phyloP scores from a whole-genome alignment of 305 asterid genomes.

The Fraxinus velutina region DNA sequence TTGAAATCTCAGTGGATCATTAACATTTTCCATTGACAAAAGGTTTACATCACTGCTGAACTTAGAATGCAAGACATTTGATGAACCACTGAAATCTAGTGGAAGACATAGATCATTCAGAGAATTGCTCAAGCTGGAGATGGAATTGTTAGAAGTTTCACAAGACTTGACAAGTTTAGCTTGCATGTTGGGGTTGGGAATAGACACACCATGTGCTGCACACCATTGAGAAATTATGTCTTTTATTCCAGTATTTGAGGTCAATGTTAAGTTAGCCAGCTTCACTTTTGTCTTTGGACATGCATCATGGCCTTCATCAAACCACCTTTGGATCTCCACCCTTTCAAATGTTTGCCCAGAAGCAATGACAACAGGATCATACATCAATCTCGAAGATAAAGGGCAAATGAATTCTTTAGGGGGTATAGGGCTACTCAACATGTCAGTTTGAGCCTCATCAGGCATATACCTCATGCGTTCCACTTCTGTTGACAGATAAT shows the following conservation, averaged over 20 bases:
- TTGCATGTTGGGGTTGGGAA: conserved; percentile 37
- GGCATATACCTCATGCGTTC: conserved; percentile 25
- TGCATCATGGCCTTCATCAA: conserved; percentile 44
- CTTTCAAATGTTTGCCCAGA: conserved; percentile 58
- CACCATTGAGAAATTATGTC: conserved; percentile 43
- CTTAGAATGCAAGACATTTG: conserved; percentile 27
- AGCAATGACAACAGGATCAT: conserved; percentile 52
- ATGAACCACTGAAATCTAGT: conserved; percentile 50
- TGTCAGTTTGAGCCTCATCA: conserved; percentile 30
- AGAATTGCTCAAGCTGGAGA: conserved; percentile 66
- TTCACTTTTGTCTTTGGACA: conserved; percentile 44
- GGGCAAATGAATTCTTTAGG: conserved; percentile 50
- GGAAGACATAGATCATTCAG: conserved; percentile 59
- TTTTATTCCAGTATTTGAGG: conserved; percentile 42
- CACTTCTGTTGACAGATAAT: conserved; percentile 25
- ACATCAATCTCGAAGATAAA: conserved; percentile 43
- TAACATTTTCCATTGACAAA: not conserved
- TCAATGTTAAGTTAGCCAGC: conserved; percentile 33
- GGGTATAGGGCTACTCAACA: conserved; percentile 19
- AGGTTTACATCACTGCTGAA: not conserved
- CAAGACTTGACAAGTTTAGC: conserved; percentile 25
- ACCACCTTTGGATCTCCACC: conserved; percentile 51
- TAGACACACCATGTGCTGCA: conserved; percentile 22
- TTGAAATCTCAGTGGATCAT: conserved; percentile 15
- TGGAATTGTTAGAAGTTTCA: conserved; percentile 56